phyloP scores from a whole-genome alignment of 805 yeast genomes.

The Suhomyces xylopsoci region DNA sequence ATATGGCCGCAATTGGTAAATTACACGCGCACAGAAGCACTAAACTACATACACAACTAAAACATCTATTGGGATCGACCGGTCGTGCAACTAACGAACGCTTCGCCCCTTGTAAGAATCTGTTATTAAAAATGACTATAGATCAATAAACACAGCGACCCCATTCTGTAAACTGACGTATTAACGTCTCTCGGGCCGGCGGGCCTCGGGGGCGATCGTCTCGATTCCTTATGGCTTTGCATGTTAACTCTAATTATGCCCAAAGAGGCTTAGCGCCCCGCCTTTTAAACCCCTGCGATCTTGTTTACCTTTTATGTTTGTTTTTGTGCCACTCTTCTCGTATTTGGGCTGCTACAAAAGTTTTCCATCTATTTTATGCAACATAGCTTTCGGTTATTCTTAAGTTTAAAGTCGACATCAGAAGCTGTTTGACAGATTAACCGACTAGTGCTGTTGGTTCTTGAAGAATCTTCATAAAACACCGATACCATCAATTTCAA shows the following conservation, averaged over 20 bases:
- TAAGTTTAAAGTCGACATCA: background rate
- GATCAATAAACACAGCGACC: background rate
- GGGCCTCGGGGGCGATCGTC: background rate
- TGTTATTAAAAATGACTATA: background rate
- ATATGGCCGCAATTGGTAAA: background rate
- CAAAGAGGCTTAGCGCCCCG: background rate
- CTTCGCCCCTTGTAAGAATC: background rate
- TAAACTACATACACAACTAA: background rate
- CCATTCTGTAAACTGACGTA: background rate
- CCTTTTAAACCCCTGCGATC: background rate
- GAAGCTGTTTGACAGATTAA: background rate
- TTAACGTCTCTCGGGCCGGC: background rate
- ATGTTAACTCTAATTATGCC: background rate
- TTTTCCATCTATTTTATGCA: background rate
- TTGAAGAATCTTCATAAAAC: background rate
- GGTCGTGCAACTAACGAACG: background rate
- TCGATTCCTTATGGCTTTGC: background rate
- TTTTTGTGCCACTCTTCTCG: background rate
- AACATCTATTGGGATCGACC: background rate
- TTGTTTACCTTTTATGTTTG: background rate
- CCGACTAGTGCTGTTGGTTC: background rate
- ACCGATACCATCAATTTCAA: background rate
- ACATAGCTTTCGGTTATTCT: background rate
- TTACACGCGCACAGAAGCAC: background rate
- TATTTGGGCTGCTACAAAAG: background rate